Conservation (phyloP, 2,329 filamentous ascomycete species). For the Fusarium buharicum region DNA sequence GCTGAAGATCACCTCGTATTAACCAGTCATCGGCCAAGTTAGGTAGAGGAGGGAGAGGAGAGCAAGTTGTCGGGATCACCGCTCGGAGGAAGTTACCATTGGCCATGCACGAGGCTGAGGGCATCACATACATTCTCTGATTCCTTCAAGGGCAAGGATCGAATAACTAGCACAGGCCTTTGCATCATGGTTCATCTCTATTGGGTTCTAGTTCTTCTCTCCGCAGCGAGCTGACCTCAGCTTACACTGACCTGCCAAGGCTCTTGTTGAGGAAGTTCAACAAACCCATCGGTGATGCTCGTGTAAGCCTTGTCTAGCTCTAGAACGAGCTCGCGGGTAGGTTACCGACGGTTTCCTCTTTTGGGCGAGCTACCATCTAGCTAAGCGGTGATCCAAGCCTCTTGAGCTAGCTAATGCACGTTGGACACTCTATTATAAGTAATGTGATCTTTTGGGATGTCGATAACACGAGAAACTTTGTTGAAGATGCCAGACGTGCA, state of each 20-base stretch:
- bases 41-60: neutral
- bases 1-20: slow-evolving; percentile 13
- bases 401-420: slow-evolving; percentile 23
- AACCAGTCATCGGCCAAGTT: slow-evolving; percentile 4
- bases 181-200: slow-evolving; percentile 18
- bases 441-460: neutral
- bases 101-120: slow-evolving; percentile 18
- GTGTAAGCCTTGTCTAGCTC: slow-evolving; percentile 16
- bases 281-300: neutral
- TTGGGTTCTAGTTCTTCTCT: neutral
- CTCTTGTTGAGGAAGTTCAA: neutral
- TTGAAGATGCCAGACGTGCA: slow-evolving; percentile 31
- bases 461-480: slow-evolving; percentile 21
- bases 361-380: slow-evolving; percentile 12
- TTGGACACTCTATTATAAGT: neutral
- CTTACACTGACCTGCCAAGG: neutral
- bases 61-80: slow-evolving; percentile 11
- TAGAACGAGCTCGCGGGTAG: slow-evolving; percentile 1
- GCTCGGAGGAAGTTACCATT: slow-evolving; percentile 15
- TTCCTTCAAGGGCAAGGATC: slow-evolving; percentile 3
- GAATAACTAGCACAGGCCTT: neutral
- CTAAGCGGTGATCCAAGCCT: neutral
- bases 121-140: neutral
- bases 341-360: slow-evolving; percentile 13
- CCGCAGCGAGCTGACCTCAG: neutral